phyloP scores from a whole-genome alignment of 495 filamentous ascomycete species.

The Lophium mytilinum region DNA sequence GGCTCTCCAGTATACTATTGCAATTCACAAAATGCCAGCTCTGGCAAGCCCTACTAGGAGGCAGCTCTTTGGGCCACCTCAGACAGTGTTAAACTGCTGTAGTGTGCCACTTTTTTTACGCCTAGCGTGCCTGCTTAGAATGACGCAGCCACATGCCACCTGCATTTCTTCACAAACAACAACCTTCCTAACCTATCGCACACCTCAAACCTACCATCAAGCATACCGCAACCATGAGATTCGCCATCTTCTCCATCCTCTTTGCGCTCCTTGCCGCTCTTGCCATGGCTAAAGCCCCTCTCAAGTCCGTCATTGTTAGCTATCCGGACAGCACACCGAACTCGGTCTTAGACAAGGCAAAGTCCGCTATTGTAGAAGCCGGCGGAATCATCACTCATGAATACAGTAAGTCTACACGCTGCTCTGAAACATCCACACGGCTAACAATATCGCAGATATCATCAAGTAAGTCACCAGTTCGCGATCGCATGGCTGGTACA shows the following conservation, averaged over 20 bases:
- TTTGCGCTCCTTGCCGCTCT: conserved; percentile 47
- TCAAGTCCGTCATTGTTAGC: conserved; percentile 69
- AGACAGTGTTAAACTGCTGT: no score
- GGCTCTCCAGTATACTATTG: no score
- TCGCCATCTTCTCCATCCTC: conserved; percentile 38
- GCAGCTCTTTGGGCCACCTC: no score
- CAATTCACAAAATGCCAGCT: no score
- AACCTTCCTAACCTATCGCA: background rate
- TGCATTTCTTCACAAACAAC: no score
- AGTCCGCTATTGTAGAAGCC: conserved; percentile 56
- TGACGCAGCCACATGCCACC: no score
- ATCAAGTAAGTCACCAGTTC: conserved; percentile 32
- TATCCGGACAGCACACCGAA: conserved; percentile 68
- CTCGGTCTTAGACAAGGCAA: conserved; percentile 58
- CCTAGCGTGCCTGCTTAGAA: no score
- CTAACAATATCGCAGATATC: conserved; percentile 34
- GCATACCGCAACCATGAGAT: conserved; percentile 46
- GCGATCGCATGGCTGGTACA: background rate
- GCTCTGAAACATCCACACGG: conserved; percentile 5
- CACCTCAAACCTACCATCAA: background rate
- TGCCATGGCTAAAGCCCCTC: conserved; percentile 46
- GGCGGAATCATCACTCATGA: conserved; percentile 48
- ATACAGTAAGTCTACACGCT: conserved; percentile 38
- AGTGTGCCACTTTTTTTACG: no score
- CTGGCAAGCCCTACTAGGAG: no score